These are phyloP conservation scores for Metschnikowia dekortorum DNA, from an alignment of 805 yeast genomes.

Conservation along the genomic window DNA sequence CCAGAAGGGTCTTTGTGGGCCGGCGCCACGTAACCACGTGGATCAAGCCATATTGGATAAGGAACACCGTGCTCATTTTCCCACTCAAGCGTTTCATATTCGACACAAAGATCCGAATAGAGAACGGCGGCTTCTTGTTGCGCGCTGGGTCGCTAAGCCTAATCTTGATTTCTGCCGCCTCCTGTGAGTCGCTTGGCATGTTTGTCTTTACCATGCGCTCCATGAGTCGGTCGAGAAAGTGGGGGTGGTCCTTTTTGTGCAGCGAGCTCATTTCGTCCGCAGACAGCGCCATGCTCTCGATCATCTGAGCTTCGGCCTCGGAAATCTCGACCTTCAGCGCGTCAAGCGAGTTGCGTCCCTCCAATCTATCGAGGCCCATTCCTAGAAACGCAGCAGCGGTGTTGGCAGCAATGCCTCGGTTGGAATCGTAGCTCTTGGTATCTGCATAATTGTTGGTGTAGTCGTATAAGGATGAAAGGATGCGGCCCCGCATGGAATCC, in stretches of 20 bases:
- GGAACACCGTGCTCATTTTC: slow-evolving; percentile 54
- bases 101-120: slow-evolving; percentile 50
- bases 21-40: slow-evolving; percentile 69
- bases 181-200: slow-evolving; percentile 47
- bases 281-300: slow-evolving; percentile 27
- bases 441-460: slow-evolving; percentile 26
- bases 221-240: slow-evolving; percentile 56
- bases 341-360: not conserved
- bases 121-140: slow-evolving; percentile 46
- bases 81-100: slow-evolving; percentile 57
- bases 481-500: slow-evolving; percentile 8
- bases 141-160: slow-evolving; percentile 44
- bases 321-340: slow-evolving; percentile 12
- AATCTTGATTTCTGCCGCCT: slow-evolving; percentile 38
- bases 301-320: slow-evolving; percentile 25
- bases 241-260: slow-evolving; percentile 25
- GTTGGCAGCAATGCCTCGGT: slow-evolving; percentile 33
- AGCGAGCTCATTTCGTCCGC: slow-evolving; percentile 22
- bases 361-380: slow-evolving; percentile 25
- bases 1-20: slow-evolving; percentile 64
- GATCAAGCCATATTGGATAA: slow-evolving; percentile 56
- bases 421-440: slow-evolving; percentile 19
- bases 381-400: slow-evolving; percentile 34
- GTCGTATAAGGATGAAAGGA: slow-evolving; percentile 19
- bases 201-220: slow-evolving; percentile 50